phyloP scores from a whole-genome alignment of 2,329 filamentous ascomycete genomes.

The Xylariomycetidae sp. region DNA sequence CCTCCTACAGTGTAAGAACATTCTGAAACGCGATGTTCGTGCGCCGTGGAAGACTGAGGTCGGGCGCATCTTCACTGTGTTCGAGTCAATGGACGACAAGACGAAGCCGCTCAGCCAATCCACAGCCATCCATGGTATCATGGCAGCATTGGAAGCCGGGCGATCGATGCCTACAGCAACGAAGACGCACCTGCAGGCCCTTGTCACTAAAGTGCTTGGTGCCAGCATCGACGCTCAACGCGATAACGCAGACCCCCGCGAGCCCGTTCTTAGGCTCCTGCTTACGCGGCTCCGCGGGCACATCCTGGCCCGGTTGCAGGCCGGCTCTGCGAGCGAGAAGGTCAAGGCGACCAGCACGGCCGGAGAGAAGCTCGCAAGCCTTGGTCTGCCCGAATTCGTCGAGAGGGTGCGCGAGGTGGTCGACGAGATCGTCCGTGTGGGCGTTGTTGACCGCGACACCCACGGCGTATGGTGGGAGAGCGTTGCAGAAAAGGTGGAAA shows the following conservation, averaged over 20 bases:
- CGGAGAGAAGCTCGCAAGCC: conserved; percentile 62
- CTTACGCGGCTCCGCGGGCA: conserved; percentile 64
- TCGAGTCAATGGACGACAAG: conserved; percentile 49
- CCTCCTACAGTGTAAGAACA: conserved; percentile 74
- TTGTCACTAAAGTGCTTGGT: conserved; percentile 52
- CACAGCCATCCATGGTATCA: conserved; percentile 53
- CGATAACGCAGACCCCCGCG: conserved; percentile 38
- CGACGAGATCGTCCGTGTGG: conserved; percentile 61
- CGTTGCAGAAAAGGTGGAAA: conserved; percentile 53
- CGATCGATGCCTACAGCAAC: conserved; percentile 62
- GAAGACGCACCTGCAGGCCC: conserved; percentile 52
- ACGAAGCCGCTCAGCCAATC: conserved; percentile 40
- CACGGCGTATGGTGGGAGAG: conserved; percentile 69
- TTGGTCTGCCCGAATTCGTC: conserved; percentile 71
- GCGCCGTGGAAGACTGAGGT: conserved; percentile 74
- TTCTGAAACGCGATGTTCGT: conserved; percentile 76
- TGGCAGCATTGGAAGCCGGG: conserved; percentile 58
- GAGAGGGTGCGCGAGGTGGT: conserved; percentile 65
- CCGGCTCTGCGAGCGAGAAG: conserved; percentile 64
- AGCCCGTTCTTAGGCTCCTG: conserved; percentile 61
- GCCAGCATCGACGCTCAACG: conserved; percentile 43
- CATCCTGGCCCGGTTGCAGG: conserved; percentile 59
- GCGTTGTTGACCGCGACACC: conserved; percentile 61
- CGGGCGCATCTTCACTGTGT: conserved; percentile 62
- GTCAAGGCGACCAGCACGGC: conserved; percentile 65